Percentiles rank a stretch among this genome's conserved stretches.
phyloP scores from a whole-genome alignment of 495 filamentous ascomycete species.

The Glutinoglossum americanum region DNA sequence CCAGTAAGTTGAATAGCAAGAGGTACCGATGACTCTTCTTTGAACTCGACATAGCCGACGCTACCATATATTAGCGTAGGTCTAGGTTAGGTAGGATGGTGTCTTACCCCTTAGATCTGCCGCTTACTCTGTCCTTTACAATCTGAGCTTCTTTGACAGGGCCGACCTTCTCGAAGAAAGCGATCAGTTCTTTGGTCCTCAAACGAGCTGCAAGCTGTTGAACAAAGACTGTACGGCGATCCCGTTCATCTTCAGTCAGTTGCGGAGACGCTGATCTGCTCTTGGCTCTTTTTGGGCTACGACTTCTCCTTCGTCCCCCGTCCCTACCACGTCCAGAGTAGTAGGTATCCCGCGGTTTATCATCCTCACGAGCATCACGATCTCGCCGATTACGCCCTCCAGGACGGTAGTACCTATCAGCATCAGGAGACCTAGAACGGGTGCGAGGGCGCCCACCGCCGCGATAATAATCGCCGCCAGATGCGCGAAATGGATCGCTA shows the following conservation, averaged over 20 bases:
- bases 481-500: constrained; percentile 23
- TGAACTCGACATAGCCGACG: constrained; percentile 99
- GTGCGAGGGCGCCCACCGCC: constrained; percentile 48
- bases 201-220: constrained; percentile 90
- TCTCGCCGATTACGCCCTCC: constrained; percentile 30
- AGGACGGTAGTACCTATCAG: constrained; percentile 58
- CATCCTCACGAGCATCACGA: constrained; percentile 7
- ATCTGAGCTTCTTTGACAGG: constrained; percentile 96
- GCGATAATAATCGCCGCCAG: constrained; percentile 24
- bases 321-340: constrained; percentile 26
- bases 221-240: constrained; percentile 91
- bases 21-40: constrained; percentile 80
- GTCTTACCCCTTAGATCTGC: constrained; percentile 89
- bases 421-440: constrained; percentile 49
- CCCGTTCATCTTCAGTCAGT: constrained; percentile 85
- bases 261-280: constrained; percentile 34
- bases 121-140: constrained; percentile 94
- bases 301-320: constrained; percentile 19
- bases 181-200: constrained; percentile 76
- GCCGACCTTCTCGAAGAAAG: constrained; percentile 92
- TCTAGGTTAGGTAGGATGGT: constrained; percentile 7
- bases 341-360: constrained; percentile 19
- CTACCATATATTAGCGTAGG: constrained; percentile 28
- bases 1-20: constrained; percentile 95
- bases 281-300: constrained; percentile 16